These are phyloP conservation scores for Lepidium sativum DNA, from an alignment of 345 rosid genomes.

Conservation along the genomic window DNA sequence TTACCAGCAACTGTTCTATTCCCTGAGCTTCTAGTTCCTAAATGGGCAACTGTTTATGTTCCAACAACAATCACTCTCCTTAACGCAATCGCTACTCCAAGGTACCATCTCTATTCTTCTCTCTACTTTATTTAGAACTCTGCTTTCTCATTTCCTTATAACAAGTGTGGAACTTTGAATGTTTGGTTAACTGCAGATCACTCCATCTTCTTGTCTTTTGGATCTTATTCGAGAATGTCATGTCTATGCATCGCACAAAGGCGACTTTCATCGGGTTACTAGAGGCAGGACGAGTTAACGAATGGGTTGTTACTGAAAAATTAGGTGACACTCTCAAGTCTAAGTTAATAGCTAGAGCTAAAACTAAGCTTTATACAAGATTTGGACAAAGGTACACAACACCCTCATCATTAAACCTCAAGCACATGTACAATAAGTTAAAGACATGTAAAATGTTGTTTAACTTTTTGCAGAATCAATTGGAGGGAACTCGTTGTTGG, in stretches of 20 bases:
- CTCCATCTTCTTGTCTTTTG: constrained; percentile 46
- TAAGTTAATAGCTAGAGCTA: constrained; percentile 37
- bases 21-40: constrained; percentile 84
- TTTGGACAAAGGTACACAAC: constrained; percentile 54
- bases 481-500: constrained; percentile 67
- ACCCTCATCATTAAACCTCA: not conserved
- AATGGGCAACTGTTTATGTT: constrained; percentile 87
- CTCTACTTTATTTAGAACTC: not conserved
- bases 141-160: not conserved
- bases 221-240: constrained; percentile 54
- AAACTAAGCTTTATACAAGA: constrained; percentile 37
- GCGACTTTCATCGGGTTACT: constrained; percentile 62
- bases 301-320: constrained; percentile 95
- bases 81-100: constrained; percentile 44
- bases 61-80: constrained; percentile 74
- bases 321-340: constrained; percentile 67
- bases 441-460: not conserved
- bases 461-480: constrained; percentile 35
- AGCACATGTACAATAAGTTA: not conserved
- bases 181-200: constrained; percentile 41
- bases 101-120: constrained; percentile 16
- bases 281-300: constrained; percentile 79
- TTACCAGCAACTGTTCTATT: constrained; percentile 86
- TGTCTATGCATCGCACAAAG: constrained; percentile 59
- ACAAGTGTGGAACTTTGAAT: no score